Conservation (phyloP, 257 asterid species). For the Solanum sparsipilum region DNA sequence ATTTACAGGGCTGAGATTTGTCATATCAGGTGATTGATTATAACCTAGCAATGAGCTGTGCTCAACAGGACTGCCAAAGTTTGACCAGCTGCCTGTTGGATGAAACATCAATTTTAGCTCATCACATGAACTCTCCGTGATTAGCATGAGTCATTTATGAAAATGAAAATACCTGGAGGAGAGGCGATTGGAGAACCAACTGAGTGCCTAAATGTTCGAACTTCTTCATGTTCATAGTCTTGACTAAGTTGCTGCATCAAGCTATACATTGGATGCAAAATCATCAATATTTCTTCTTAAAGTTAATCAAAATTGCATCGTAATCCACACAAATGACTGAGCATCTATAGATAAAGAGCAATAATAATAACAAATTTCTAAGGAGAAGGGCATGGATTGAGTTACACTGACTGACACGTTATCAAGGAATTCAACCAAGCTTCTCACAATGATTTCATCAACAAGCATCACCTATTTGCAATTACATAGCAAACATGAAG, state of each 20-base stretch:
- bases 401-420: background rate
- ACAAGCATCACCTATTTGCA: background rate
- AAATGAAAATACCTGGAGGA: constrained; percentile 63
- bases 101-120: background rate
- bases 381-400: background rate
- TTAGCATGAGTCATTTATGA: background rate
- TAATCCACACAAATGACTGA: background rate
- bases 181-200: constrained; percentile 86
- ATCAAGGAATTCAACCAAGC: background rate
- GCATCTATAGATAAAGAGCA: background rate
- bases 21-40: constrained; percentile 40
- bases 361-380: background rate
- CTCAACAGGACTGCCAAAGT: constrained; percentile 76
- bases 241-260: constrained; percentile 82
- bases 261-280: constrained; percentile 21
- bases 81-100: constrained; percentile 68
- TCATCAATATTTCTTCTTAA: background rate
- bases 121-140: background rate
- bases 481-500: background rate
- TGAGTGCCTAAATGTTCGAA: constrained; percentile 46
- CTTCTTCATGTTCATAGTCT: constrained; percentile 78
- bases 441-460: background rate
- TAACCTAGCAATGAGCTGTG: constrained; percentile 46
- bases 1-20: constrained; percentile 50
- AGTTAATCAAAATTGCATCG: background rate